Evolutionary conservation across 257 asterid species (phyloP).

Genomic region (Solanum chmielewskii): DNA sequence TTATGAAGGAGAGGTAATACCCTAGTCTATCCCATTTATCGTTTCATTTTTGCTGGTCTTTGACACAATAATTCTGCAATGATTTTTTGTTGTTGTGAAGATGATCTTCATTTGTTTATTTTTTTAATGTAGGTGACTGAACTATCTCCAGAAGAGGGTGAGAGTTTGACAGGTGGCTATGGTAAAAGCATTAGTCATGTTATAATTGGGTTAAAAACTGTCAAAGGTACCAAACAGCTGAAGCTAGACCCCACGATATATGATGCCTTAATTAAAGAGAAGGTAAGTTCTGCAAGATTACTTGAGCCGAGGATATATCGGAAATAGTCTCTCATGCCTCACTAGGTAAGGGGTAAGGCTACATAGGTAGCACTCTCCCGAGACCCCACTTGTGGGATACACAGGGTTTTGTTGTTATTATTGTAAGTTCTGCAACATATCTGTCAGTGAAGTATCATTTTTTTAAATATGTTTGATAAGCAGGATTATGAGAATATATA

Average conservation of each 20-base stretch:
- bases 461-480: background rate
- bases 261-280: constrained; percentile 90
- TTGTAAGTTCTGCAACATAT: constrained; percentile 9
- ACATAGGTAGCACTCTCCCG: background rate
- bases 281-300: constrained; percentile 22
- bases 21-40: background rate
- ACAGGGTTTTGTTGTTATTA: background rate
- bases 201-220: constrained; percentile 89
- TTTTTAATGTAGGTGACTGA: constrained; percentile 57
- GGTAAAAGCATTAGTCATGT: constrained; percentile 86
- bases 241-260: constrained; percentile 93
- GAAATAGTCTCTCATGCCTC: background rate
- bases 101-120: background rate
- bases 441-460: background rate
- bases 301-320: background rate
- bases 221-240: constrained; percentile 89
- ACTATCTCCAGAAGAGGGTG: constrained; percentile 92
- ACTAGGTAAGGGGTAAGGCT: background rate
- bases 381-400: background rate
- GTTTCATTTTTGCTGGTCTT: background rate
- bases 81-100: background rate
- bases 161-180: constrained; percentile 90
- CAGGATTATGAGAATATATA: background rate
- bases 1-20: constrained; percentile 88
- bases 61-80: background rate